phyloP scores from a whole-genome alignment of 148 eudicot genomes.

The Nyssa sinensis region DNA sequence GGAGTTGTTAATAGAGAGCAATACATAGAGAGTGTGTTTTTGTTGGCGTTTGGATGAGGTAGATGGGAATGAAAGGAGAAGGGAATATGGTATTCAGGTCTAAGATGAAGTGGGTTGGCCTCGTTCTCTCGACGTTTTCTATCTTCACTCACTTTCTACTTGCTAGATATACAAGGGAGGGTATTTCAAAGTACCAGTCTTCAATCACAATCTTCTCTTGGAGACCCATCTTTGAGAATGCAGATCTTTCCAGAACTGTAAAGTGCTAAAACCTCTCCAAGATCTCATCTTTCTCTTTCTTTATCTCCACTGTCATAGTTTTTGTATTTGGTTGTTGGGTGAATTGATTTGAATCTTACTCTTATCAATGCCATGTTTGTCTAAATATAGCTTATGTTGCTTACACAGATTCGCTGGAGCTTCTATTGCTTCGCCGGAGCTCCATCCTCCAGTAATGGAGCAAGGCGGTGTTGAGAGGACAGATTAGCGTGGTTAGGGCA shows the following conservation, averaged over 20 bases:
- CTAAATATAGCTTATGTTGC: no score
- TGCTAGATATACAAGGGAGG: slow-evolving; percentile 65
- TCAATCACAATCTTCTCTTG: slow-evolving; percentile 72
- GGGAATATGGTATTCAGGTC: slow-evolving; percentile 58
- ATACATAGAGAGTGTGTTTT: neutral
- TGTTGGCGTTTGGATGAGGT: slow-evolving; percentile 29
- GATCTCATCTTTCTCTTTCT: slow-evolving; percentile 33
- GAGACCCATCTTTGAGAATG: slow-evolving; percentile 60
- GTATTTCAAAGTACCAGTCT: slow-evolving; percentile 47
- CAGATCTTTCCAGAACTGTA: slow-evolving; percentile 68
- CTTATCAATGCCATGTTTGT: no score
- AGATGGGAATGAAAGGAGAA: slow-evolving; percentile 54
- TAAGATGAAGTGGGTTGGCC: slow-evolving; percentile 67
- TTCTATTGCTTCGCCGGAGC: no score
- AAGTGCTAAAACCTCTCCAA: slow-evolving; percentile 20
- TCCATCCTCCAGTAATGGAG: no score
- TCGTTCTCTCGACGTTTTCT: no score
- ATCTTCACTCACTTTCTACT: slow-evolving; percentile 60
- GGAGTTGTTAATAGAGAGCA: neutral
- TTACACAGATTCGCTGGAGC: no score
- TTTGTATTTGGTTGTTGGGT: no score
- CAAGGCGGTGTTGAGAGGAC: no score
- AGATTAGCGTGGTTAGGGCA: no score
- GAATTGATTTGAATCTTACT: no score
- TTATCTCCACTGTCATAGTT: no score